Percentiles rank a stretch among this genome's conserved stretches.
phyloP scores from a whole-genome alignment of 495 filamentous ascomycete genomes.

The Trypethelium eluteriae region DNA sequence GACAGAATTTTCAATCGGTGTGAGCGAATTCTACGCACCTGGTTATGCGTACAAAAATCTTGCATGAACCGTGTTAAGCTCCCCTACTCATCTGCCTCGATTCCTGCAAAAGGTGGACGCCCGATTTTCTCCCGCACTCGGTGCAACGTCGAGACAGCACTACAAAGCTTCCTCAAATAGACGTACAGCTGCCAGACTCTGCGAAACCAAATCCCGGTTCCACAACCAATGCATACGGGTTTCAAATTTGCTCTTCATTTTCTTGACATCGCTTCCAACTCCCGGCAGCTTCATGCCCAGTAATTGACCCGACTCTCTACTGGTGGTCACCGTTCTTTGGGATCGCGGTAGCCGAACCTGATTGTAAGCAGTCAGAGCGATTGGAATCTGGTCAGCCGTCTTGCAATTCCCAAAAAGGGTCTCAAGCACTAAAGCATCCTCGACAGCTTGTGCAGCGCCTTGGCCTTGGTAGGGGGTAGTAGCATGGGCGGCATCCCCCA shows the following conservation, averaged over 20 bases:
- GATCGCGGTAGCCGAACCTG: neutral
- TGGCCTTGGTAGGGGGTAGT: constrained; percentile 11
- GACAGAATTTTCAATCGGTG: no score
- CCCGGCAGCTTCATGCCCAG: constrained; percentile 2
- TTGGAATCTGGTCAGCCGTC: neutral
- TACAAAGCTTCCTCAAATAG: constrained; percentile 8
- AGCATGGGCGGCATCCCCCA: constrained; percentile 14
- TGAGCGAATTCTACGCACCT: no score
- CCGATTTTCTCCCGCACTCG: no score
- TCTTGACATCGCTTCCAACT: neutral
- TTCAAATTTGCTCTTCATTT: neutral
- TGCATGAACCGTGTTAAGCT: no score
- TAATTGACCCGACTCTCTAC: constrained; percentile 3
- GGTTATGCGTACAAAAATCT: no score
- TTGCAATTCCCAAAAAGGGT: neutral
- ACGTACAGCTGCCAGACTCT: constrained; percentile 1
- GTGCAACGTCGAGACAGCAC: no score
- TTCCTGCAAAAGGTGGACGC: no score
- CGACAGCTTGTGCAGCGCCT: constrained; percentile 14
- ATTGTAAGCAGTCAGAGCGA: neutral
- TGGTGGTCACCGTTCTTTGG: neutral
- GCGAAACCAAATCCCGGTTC: neutral
- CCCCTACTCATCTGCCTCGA: no score
- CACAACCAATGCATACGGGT: constrained; percentile 10
- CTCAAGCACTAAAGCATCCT: constrained; percentile 10